These are phyloP conservation scores for Diaporthe amygdali DNA, from an alignment of 2,329 filamentous ascomycete species.

Conservation along the genomic window DNA sequence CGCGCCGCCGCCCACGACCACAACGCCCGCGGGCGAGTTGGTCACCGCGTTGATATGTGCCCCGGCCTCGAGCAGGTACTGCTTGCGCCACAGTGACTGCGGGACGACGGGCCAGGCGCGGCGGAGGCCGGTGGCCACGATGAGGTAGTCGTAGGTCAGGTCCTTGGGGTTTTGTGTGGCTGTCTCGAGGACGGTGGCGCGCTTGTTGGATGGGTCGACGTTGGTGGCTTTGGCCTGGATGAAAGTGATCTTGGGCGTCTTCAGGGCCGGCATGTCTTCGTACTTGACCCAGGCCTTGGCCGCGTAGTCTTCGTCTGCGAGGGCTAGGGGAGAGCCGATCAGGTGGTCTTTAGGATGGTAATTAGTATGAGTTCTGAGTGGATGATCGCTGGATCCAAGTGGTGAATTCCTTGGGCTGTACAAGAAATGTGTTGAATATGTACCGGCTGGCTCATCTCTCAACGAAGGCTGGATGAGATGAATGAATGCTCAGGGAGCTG, in stretches of 20 bases:
- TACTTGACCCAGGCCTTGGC: conserved; percentile 74
- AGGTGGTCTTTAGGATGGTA: conserved; percentile 63
- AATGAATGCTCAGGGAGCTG: accelerated
- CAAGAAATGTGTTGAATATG: conserved; percentile 12
- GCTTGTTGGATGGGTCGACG: conserved; percentile 65
- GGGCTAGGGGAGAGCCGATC: conserved; percentile 76
- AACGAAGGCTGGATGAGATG: neutral
- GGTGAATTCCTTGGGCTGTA: neutral
- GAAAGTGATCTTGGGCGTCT: conserved; percentile 64
- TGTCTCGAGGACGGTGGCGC: conserved; percentile 59
- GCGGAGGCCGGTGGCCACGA: conserved; percentile 73
- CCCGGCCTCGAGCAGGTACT: conserved; percentile 67
- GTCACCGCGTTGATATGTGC: conserved; percentile 62
- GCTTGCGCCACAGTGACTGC: conserved; percentile 63
- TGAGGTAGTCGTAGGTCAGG: conserved; percentile 74
- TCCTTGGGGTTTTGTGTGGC: conserved; percentile 47
- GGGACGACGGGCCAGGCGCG: conserved; percentile 77
- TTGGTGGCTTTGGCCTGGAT: conserved; percentile 68
- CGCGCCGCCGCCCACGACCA: conserved; percentile 77
- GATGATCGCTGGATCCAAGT: no score
- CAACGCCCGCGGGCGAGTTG: conserved; percentile 63
- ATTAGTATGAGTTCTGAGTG: neutral
- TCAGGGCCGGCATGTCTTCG: conserved; percentile 69
- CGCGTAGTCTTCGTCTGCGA: conserved; percentile 68
- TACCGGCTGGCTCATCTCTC: neutral